phyloP scores from a whole-genome alignment of 140 eudicot species.

The Anethum foeniculum region DNA sequence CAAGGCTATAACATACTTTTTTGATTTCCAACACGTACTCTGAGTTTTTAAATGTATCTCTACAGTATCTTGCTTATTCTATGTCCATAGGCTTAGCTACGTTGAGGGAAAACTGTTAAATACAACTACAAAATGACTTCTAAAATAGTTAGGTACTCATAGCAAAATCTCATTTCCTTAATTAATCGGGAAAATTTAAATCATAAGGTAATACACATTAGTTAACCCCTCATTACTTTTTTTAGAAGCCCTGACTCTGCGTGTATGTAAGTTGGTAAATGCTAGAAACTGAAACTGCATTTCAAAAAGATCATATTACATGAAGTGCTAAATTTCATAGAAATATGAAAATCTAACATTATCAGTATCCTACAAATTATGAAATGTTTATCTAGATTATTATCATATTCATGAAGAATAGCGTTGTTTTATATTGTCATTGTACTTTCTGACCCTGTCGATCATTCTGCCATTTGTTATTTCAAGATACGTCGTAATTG shows the following conservation, averaged over 20 bases:
- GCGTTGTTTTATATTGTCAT: not conserved
- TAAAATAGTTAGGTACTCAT: not conserved
- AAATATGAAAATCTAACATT: not conserved
- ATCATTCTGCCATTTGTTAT: not conserved
- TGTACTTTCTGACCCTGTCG: not conserved
- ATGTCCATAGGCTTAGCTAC: not conserved
- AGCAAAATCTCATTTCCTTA: not conserved
- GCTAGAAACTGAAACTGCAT: not conserved
- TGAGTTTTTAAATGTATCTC: not conserved
- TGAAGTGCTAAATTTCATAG: not conserved
- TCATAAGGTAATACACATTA: not conserved
- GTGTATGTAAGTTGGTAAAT: not conserved
- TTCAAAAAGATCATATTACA: not conserved
- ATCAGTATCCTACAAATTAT: not conserved
- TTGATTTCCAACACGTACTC: not conserved
- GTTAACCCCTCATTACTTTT: not conserved
- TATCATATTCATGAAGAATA: not conserved
- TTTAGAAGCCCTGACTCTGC: not conserved
- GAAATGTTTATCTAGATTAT: not conserved
- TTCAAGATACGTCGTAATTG: not conserved
- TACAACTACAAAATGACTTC: not conserved
- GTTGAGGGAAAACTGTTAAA: not conserved
- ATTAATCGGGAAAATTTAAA: not conserved
- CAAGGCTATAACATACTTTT: not conserved
- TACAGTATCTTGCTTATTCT: not conserved